phyloP scores from a whole-genome alignment of 208 protist genomes.

The Vickermania spadyakhi region DNA sequence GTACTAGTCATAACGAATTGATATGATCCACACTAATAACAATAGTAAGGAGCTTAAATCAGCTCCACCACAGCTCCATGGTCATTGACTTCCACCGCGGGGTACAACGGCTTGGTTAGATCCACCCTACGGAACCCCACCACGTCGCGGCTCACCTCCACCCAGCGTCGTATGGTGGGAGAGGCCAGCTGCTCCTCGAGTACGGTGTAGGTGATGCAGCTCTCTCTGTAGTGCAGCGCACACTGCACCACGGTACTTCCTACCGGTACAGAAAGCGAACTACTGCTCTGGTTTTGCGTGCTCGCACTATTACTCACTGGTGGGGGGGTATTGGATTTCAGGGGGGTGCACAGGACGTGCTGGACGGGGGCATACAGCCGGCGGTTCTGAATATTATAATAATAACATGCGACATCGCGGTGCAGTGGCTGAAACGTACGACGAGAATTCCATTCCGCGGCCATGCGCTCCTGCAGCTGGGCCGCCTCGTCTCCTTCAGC shows the following conservation, averaged over 20 bases:
- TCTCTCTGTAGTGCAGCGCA: neutral
- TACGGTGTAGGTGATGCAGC: neutral
- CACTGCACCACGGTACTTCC: neutral
- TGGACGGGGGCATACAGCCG: neutral
- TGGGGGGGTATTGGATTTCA: neutral
- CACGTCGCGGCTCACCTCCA: neutral
- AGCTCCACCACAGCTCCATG: neutral
- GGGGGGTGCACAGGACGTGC: neutral
- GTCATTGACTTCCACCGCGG: neutral
- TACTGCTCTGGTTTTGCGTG: neutral
- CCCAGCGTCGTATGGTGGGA: neutral
- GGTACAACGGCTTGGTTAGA: neutral
- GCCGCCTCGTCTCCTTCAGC: no score
- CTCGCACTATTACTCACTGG: neutral
- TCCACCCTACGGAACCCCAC: neutral
- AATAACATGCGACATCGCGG: neutral
- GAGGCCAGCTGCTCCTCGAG: neutral
- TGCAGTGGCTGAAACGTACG: neutral
- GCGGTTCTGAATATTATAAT: constrained; percentile 1
- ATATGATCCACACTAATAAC: no score
- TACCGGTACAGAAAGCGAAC: no score
- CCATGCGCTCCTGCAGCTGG: neutral
- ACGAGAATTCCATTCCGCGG: neutral
- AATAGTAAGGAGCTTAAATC: no score
- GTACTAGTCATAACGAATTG: no score